Evolutionary conservation across 176 grass and related monocot species (phyloP).

Genomic region (Hordeum vulgare): DNA sequence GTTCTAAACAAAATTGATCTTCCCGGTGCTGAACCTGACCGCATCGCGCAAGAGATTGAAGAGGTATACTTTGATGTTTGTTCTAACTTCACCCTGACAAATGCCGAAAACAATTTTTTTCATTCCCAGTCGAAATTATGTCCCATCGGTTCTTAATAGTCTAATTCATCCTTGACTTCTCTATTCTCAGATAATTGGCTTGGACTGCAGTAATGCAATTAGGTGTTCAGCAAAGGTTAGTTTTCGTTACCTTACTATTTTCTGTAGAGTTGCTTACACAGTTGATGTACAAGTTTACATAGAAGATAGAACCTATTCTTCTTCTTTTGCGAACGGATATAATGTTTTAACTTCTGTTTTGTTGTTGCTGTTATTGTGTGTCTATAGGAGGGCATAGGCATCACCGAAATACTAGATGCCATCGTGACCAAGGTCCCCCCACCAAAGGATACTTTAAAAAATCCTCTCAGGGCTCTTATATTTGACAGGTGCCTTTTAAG

Average conservation of each 20-base stretch:
- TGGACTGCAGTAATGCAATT: slow-evolving; percentile 93
- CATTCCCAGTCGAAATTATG: background rate
- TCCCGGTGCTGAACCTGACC: slow-evolving; percentile 94
- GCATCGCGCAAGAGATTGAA: slow-evolving; percentile 78
- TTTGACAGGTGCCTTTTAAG: slow-evolving; percentile 75
- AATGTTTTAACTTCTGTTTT: background rate
- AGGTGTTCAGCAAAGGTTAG: slow-evolving; percentile 91
- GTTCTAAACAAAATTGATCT: slow-evolving; percentile 99
- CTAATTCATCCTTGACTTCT: background rate
- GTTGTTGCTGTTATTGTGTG: background rate
- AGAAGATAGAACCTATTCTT: background rate
- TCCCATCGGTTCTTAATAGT: background rate
- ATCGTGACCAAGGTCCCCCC: slow-evolving; percentile 77
- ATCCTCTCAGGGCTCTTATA: slow-evolving; percentile 93
- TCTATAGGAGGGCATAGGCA: slow-evolving; percentile 90
- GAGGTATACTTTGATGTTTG: slow-evolving; percentile 48
- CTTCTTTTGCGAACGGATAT: slow-evolving; percentile 7
- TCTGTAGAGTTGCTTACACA: background rate
- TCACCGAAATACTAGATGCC: slow-evolving; percentile 86
- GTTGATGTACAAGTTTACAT: background rate
- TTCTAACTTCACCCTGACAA: background rate
- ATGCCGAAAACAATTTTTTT: background rate
- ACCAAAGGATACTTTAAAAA: slow-evolving; percentile 65
- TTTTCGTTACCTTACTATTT: slow-evolving; percentile 13
- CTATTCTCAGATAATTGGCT: slow-evolving; percentile 73